Evolutionary conservation across 257 asterid genomes (phyloP), one percentile per base, ranked within the genome.

Genomic region (Eucommia ulmoides): DNA sequence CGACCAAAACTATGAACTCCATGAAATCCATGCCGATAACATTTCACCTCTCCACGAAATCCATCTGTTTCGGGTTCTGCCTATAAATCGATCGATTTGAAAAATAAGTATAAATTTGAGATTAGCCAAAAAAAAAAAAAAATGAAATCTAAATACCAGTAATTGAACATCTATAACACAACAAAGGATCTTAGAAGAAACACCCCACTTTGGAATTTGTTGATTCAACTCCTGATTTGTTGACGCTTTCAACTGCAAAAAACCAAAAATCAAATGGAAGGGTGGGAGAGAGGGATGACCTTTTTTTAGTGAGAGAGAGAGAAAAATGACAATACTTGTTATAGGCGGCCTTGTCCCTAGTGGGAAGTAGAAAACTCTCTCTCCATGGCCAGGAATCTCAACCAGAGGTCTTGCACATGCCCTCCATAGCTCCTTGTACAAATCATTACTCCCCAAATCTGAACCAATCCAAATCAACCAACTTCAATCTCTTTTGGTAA

Each of bases 391-490:
- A 1, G 48, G 48, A 42, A 42, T 16, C 7, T 42, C 48, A 42
- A 42, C 48, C 19, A 42, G 48, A 42, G 48, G 48, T 18, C 48
- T 21, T 42, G 48, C 48, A 42, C 48, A 42, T 42, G 48, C 48
- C 3, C 10, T 42, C 48, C 48, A 42, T n/a, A 42, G 20, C 20
- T 42, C 48, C 19, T 19, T 42, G 19, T 42, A 42, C 7, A 42
- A 21, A 16, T 15, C 20, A 42, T 42, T n/a, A n/a, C n/a, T n/a
- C n/a, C n/a, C n/a, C n/a, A n/a, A n/a, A n/a, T n/a, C n/a, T n/a
- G n/a, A n/a, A n/a, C n/a, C n/a, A n/a, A n/a, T n/a, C n/a, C n/a
- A n/a, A n/a, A n/a, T n/a, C n/a, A n/a, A n/a, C n/a, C n/a, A n/a
- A n/a, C n/a, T n/a, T n/a, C n/a, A n/a, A n/a, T n/a, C n/a, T n/a